These are phyloP conservation scores for Endoconidiophora polonica DNA, from an alignment of 2,329 filamentous ascomycete genomes.

Conservation along the genomic window DNA sequence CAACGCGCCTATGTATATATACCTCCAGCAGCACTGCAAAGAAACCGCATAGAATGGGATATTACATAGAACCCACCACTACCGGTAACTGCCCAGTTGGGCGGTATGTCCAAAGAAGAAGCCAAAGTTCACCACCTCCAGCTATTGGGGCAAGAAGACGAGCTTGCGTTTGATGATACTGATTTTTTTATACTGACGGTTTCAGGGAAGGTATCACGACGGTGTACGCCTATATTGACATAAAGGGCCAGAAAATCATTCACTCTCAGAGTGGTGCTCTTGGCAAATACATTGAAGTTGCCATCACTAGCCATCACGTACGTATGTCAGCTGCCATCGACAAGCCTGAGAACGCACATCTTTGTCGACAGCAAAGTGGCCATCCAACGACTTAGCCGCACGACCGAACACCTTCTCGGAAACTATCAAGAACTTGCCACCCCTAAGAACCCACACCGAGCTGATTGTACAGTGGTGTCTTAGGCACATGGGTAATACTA, in stretches of 20 bases:
- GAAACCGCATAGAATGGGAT: neutral
- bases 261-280: neutral
- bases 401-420: too few species aligned
- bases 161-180: neutral
- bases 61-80: neutral
- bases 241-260: neutral
- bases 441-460: too few species aligned
- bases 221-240: neutral
- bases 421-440: too few species aligned
- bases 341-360: neutral
- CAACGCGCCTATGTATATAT: neutral
- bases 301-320: neutral
- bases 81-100: neutral
- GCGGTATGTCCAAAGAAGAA: too few species aligned
- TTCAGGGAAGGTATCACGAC: neutral
- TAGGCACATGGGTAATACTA: neutral
- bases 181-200: neutral
- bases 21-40: too few species aligned
- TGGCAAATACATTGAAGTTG: neutral
- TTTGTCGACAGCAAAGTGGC: conserved; percentile 21
- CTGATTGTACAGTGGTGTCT: neutral
- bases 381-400: too few species aligned
- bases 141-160: neutral
- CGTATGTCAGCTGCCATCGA: neutral
- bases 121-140: neutral